Evolutionary conservation across 495 filamentous ascomycete species (phyloP).

Genomic region (Penicillium coprophilum): DNA sequence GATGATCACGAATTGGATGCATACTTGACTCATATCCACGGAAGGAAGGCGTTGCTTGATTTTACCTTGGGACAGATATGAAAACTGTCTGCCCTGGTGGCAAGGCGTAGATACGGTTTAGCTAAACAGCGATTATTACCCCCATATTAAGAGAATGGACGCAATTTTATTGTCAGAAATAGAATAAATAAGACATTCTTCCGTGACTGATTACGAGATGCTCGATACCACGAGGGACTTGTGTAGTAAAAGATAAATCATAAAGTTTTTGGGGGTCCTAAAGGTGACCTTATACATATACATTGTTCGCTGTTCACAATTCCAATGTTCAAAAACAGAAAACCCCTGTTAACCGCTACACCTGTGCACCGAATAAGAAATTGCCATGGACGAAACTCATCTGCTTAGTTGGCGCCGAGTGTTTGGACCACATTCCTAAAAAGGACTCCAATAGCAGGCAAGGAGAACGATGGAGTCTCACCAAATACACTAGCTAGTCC

Average conservation of each 20-base stretch:
- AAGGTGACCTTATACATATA: conserved; percentile 13
- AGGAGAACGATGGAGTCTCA: conserved; percentile 66
- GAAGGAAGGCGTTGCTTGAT: conserved; percentile 65
- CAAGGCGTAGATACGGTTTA: conserved; percentile 1
- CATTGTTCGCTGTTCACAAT: conserved; percentile 17
- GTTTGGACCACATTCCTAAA: conserved; percentile 68
- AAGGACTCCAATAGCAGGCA: conserved; percentile 74
- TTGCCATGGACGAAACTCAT: not conserved
- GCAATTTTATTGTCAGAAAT: not conserved
- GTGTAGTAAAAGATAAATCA: not conserved
- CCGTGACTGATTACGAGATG: not conserved
- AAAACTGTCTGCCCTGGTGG: conserved; percentile 6
- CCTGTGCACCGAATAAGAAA: conserved; percentile 11
- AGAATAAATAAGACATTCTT: not conserved
- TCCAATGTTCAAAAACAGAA: conserved; percentile 16
- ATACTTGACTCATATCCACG: conserved; percentile 63
- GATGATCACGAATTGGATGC: conserved; percentile 68
- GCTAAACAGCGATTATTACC: not conserved
- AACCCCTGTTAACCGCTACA: conserved; percentile 8
- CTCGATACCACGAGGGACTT: not conserved
- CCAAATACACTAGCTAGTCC: conserved; percentile 74
- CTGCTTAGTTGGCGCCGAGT: conserved; percentile 25
- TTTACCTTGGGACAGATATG: conserved; percentile 42
- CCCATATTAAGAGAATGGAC: not conserved
- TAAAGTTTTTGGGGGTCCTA: conserved; percentile 1